Evolutionary conservation across 805 yeast genomes (phyloP), one percentile per base, ranked within the genome.

Genomic region (Wickerhamiella qilinensis): DNA sequence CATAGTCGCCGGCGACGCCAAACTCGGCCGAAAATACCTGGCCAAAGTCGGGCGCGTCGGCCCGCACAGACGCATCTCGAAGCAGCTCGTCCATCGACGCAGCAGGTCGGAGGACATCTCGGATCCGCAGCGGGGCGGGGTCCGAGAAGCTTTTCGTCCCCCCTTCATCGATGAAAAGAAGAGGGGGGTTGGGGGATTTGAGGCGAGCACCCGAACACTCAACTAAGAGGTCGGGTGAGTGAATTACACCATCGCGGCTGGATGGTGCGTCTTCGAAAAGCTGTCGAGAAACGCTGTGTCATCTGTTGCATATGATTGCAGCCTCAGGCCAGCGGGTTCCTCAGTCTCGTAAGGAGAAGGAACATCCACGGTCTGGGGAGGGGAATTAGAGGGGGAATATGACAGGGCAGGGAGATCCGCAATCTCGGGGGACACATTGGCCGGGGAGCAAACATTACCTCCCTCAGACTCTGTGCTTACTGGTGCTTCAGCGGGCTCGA

Each of bases 71-170:
- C 12, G 44, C 45, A 21, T 39, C 44, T 28, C 40, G 49, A 30
- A 46, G 38, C 42, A 49, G 46, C 43, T 48, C 54, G 45, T 50
- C 54, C 36, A 50, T 49, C 45, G 54, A 50, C 54, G 54, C 54
- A 46, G 54, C 54, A 33, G 54, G 54, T 43, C 54, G 49, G 45
- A 19, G 18, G 6, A 14, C 25, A 12, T 32, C 4, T n/a, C 3
- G 12, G 28, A 25, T 29, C 32, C 15, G 33, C n/a, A n/a, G n/a
- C n/a, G n/a, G n/a, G n/a, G n/a, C n/a, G n/a, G n/a, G n/a, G n/a
- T n/a, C n/a, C n/a, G n/a, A n/a, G n/a, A n/a, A n/a, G n/a, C n/a
- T n/a, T n/a, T n/a, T n/a, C n/a, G n/a, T n/a, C n/a, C n/a, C n/a
- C n/a, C n/a, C n/a, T n/a, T n/a, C n/a, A n/a, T n/a, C n/a, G n/a